phyloP scores from a whole-genome alignment of 768 basidiomycete genomes.

The Lentinula guzmanii region DNA sequence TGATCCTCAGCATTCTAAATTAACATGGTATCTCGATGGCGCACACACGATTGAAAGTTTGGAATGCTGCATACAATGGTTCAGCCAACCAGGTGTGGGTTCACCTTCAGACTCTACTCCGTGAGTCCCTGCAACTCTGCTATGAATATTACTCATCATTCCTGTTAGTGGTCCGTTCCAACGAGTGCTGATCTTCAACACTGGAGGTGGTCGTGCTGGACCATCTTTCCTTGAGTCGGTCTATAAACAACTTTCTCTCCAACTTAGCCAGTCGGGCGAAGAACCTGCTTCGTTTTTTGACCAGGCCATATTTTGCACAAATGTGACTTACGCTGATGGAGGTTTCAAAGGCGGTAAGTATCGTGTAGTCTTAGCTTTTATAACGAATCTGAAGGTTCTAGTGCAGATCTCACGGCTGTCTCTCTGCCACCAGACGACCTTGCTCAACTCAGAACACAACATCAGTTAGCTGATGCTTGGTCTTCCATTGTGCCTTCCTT shows the following conservation, averaged over 20 bases:
- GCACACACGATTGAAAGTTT: conserved; percentile 94
- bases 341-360: conserved; percentile 78
- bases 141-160: background rate
- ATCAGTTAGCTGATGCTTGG: conserved; percentile 75
- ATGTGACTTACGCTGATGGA: conserved; percentile 90
- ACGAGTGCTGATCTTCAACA: conserved; percentile 88
- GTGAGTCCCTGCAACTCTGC: background rate
- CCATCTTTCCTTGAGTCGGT: conserved; percentile 60
- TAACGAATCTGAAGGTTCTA: too few species aligned
- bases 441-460: conserved; percentile 64
- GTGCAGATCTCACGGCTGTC: conserved; percentile 69
- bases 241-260: conserved; percentile 42
- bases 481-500: conserved; percentile 53
- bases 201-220: conserved; percentile 86
- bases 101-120: conserved; percentile 23
- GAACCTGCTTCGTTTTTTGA: conserved; percentile 56
- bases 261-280: conserved; percentile 30
- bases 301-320: conserved; percentile 90
- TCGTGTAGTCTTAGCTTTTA: too few species aligned
- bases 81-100: conserved; percentile 53
- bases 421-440: conserved; percentile 61
- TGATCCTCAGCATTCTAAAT: conserved; percentile 46
- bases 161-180: background rate
- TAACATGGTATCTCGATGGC: conserved; percentile 91
- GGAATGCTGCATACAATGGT: conserved; percentile 86